These are phyloP conservation scores for Solanum medicagineum DNA, from an alignment of 257 asterid genomes.

Conservation along the genomic window DNA sequence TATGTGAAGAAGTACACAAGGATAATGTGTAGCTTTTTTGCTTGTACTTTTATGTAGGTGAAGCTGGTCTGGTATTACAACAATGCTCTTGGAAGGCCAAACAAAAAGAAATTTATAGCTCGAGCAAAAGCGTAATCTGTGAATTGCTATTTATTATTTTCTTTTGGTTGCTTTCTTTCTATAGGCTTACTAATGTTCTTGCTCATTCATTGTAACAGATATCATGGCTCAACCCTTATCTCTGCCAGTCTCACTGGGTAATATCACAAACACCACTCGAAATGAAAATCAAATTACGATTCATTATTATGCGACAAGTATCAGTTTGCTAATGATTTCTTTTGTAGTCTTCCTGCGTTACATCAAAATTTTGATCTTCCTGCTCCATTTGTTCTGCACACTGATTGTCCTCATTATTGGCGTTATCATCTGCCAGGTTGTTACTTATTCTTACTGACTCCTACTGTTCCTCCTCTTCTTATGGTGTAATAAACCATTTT, in stretches of 20 bases:
- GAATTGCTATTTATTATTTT: not conserved
- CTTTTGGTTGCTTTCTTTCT: not conserved
- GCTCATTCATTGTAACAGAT: conserved; percentile 34
- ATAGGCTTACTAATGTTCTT: not conserved
- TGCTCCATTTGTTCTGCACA: conserved; percentile 74
- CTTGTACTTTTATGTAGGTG: conserved; percentile 39
- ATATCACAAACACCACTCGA: not conserved
- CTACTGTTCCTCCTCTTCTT: not conserved
- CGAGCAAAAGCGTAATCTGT: conserved; percentile 67
- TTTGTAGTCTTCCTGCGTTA: conserved; percentile 63
- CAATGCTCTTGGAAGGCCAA: conserved; percentile 92
- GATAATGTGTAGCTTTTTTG: not conserved
- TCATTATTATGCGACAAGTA: not conserved
- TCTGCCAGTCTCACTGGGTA: conserved; percentile 97
- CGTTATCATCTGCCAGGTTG: conserved; percentile 87
- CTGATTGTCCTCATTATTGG: conserved; percentile 99
- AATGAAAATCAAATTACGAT: not conserved
- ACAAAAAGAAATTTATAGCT: conserved; percentile 93
- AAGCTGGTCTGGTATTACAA: conserved; percentile 93
- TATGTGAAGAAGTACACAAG: not conserved
- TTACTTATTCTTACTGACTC: not conserved
- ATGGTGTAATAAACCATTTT: not conserved
- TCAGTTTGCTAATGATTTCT: not conserved
- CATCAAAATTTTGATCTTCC: conserved; percentile 93
- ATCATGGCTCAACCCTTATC: conserved; percentile 88